Evolutionary conservation across 306 rosid species (phyloP).

Genomic region (Gleditsia sinensis): DNA sequence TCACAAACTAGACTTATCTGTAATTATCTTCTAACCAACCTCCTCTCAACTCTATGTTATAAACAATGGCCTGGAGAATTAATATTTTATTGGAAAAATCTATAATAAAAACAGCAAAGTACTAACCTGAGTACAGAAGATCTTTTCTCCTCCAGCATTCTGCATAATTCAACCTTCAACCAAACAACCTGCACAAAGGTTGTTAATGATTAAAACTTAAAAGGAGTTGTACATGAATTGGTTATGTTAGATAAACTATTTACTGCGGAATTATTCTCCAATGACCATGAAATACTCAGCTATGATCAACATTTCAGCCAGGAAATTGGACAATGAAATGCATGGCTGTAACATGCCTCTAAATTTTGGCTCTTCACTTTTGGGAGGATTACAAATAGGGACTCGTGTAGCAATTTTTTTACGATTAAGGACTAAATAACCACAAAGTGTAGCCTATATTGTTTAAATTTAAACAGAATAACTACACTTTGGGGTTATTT

Average conservation of each 20-base stretch:
- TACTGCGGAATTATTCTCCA: no score
- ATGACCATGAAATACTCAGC: constrained; percentile 20
- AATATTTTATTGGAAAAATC: constrained; percentile 16
- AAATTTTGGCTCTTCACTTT: no score
- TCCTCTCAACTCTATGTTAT: constrained; percentile 13
- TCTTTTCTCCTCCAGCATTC: constrained; percentile 94
- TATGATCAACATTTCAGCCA: constrained; percentile 27
- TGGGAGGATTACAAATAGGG: no score
- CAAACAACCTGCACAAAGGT: constrained; percentile 83
- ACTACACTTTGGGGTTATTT: no score
- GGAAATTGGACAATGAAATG: no score
- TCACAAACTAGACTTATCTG: constrained; percentile 20
- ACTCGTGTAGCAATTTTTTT: no score
- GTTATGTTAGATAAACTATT: constrained; percentile 24
- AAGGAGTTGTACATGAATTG: constrained; percentile 27
- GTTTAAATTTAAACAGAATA: no score
- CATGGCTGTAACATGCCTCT: no score
- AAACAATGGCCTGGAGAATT: constrained; percentile 22
- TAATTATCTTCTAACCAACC: constrained; percentile 24
- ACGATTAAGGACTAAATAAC: no score
- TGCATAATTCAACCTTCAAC: constrained; percentile 92
- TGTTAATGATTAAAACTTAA: constrained; percentile 45
- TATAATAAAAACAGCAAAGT: constrained; percentile 13
- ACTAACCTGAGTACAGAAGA: constrained; percentile 78
- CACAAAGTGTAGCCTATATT: no score